A percentile compares a stretch with the other conserved stretches of the same genome.
phyloP scores from a whole-genome alignment of 1,139 yeast genomes.

The Diutina ranongensis region DNA sequence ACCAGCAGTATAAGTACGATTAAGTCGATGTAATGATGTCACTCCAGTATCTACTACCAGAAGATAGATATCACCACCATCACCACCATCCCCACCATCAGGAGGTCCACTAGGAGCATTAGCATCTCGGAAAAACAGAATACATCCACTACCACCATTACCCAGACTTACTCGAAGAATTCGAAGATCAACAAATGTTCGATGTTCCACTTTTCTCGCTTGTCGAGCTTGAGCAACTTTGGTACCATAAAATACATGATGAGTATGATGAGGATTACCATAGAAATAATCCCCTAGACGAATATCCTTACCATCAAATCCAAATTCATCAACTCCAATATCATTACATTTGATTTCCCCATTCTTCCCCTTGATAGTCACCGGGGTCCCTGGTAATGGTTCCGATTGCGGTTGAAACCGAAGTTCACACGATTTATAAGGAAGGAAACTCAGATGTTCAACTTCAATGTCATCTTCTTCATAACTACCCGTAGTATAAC shows the following conservation, averaged over 20 bases:
- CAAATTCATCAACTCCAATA: slow-evolving; percentile 9
- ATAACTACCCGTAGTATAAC: no score
- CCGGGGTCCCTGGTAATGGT: slow-evolving; percentile 7
- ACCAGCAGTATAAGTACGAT: slow-evolving; percentile 56
- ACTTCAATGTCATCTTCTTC: neutral
- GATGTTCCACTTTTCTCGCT: slow-evolving; percentile 27
- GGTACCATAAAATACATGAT: slow-evolving; percentile 25
- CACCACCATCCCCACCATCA: slow-evolving; percentile 97
- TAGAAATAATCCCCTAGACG: slow-evolving; percentile 28
- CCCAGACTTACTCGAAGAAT: slow-evolving; percentile 67
- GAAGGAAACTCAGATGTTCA: slow-evolving; percentile 6
- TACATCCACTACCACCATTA: slow-evolving; percentile 78
- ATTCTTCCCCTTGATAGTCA: slow-evolving; percentile 6
- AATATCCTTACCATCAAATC: slow-evolving; percentile 10
- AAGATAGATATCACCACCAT: slow-evolving; percentile 78
- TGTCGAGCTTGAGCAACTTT: slow-evolving; percentile 14
- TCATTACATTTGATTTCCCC: slow-evolving; percentile 9
- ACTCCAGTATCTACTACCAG: slow-evolving; percentile 60
- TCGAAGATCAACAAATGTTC: slow-evolving; percentile 47
- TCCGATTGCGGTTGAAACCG: neutral
- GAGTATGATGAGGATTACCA: slow-evolving; percentile 33
- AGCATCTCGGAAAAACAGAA: slow-evolving; percentile 80
- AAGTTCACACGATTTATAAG: neutral
- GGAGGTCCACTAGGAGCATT: slow-evolving; percentile 86
- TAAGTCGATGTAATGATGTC: slow-evolving; percentile 59